Conservation (phyloP, 1,284 basidiomycete genomes). For the Leccinum pachyderme region DNA sequence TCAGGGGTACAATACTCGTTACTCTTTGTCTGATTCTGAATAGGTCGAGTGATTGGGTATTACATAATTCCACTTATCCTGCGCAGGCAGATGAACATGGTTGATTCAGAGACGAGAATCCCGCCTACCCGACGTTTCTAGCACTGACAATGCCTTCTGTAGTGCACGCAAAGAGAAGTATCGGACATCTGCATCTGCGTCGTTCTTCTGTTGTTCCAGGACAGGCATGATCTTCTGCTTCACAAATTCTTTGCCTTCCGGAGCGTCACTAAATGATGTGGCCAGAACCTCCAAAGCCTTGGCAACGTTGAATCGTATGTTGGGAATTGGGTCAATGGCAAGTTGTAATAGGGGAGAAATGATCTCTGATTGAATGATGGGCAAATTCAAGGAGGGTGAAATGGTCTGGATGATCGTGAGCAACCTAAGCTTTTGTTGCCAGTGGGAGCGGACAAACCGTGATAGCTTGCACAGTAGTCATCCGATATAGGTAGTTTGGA, state of each 20-base stretch:
- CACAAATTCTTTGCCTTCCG: conserved; percentile 77
- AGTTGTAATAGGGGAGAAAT: conserved; percentile 85
- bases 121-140: conserved; percentile 30
- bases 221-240: conserved; percentile 77
- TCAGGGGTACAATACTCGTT: conserved; percentile 35
- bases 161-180: conserved; percentile 77
- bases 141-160: conserved; percentile 48
- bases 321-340: conserved; percentile 92
- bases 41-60: conserved; percentile 30
- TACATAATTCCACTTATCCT: conserved; percentile 27
- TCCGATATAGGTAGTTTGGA: conserved; percentile 96
- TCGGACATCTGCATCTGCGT: conserved; percentile 93
- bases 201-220: conserved; percentile 86
- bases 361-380: conserved; percentile 85
- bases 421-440: neutral
- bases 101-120: neutral
- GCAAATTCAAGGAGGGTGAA: conserved; percentile 85
- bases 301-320: conserved; percentile 99
- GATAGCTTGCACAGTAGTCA: conserved; percentile 99
- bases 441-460: conserved; percentile 59
- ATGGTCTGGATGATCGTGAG: conserved; percentile 67
- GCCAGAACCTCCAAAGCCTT: conserved; percentile 91
- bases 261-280: conserved; percentile 58
- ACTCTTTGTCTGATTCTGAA: conserved; percentile 21
- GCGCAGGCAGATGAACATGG: neutral